These are phyloP conservation scores for Hirsutella thompsonii DNA, from an alignment of 2,329 filamentous ascomycete genomes.

Conservation along the genomic window DNA sequence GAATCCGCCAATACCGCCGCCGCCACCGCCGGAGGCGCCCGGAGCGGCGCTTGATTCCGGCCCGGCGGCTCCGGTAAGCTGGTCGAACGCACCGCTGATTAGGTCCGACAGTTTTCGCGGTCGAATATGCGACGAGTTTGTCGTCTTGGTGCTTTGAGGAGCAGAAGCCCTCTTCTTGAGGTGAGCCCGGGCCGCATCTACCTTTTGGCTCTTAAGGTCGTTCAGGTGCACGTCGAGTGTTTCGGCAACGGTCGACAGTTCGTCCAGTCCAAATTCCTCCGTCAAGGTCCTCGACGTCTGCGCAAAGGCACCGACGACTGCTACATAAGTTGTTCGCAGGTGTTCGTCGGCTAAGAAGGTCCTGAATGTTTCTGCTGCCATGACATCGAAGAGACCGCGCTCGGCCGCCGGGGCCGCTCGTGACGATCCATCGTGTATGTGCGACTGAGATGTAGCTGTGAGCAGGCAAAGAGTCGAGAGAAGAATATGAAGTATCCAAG, in stretches of 20 bases:
- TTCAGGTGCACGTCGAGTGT: conserved; percentile 6
- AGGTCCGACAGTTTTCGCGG: too few relatives aligned
- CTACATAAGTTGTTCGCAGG: conserved; percentile 6
- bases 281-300: conserved; percentile 6
- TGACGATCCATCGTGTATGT: too few relatives aligned
- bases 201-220: not conserved
- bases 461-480: too few relatives aligned
- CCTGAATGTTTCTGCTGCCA: not conserved
- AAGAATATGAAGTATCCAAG: too few relatives aligned
- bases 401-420: too few relatives aligned
- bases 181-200: not conserved
- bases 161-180: not conserved
- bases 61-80: not conserved
- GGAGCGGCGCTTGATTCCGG: not conserved
- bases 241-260: conserved; percentile 5
- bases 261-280: conserved; percentile 2
- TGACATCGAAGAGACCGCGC: not conserved
- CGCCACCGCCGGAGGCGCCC: not conserved
- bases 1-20: not conserved
- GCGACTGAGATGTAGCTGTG: too few relatives aligned
- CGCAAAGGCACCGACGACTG: conserved; percentile 6
- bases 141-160: not conserved
- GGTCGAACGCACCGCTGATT: too few relatives aligned
- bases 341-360: not conserved
- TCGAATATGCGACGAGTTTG: not conserved